These are phyloP conservation scores for Beauveria sp. DNA, from an alignment of 2,329 filamentous ascomycete genomes.

Conservation along the genomic window DNA sequence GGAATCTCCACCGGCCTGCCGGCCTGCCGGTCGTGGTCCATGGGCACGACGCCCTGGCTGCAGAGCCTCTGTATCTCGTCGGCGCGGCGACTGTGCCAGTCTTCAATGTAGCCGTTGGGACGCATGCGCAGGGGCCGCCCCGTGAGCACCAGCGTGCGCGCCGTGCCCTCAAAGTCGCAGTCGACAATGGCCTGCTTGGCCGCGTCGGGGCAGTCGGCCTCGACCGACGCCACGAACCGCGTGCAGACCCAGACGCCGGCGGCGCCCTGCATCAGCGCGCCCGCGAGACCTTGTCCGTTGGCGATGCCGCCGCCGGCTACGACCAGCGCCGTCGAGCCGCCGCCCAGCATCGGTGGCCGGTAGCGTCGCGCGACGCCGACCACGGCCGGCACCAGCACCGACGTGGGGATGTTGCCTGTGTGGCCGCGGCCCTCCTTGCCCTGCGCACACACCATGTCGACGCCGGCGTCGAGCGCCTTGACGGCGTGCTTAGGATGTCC, in stretches of 20 bases:
- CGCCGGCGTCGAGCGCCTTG: slow-evolving; percentile 78
- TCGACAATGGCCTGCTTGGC: slow-evolving; percentile 79
- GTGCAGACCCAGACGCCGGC: slow-evolving; percentile 91
- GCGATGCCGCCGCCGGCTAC: slow-evolving; percentile 84
- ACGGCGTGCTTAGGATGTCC: slow-evolving; percentile 84
- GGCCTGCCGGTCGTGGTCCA: slow-evolving; percentile 74
- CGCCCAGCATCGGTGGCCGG: slow-evolving; percentile 59
- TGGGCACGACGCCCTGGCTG: slow-evolving; percentile 67
- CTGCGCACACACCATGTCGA: slow-evolving; percentile 88
- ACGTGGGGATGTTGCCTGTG: slow-evolving; percentile 78
- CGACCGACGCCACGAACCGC: slow-evolving; percentile 76
- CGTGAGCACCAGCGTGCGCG: slow-evolving; percentile 73
- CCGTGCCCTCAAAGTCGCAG: slow-evolving; percentile 71
- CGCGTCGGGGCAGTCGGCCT: slow-evolving; percentile 70
- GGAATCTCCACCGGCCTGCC: slow-evolving; percentile 77
- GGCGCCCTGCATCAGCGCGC: slow-evolving; percentile 79
- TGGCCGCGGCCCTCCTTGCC: slow-evolving; percentile 94
- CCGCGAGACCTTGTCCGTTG: slow-evolving; percentile 73
- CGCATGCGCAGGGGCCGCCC: slow-evolving; percentile 74
- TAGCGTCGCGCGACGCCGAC: slow-evolving; percentile 74
- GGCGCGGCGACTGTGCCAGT: slow-evolving; percentile 68
- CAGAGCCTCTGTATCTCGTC: slow-evolving; percentile 69
- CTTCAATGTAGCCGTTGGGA: slow-evolving; percentile 73
- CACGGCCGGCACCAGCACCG: slow-evolving; percentile 79
- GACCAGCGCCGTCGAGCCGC: slow-evolving; percentile 60